Percentiles rank a stretch among this genome's conserved stretches.
phyloP scores from a whole-genome alignment of 495 filamentous ascomycete species.

The Daldinia grandis region DNA sequence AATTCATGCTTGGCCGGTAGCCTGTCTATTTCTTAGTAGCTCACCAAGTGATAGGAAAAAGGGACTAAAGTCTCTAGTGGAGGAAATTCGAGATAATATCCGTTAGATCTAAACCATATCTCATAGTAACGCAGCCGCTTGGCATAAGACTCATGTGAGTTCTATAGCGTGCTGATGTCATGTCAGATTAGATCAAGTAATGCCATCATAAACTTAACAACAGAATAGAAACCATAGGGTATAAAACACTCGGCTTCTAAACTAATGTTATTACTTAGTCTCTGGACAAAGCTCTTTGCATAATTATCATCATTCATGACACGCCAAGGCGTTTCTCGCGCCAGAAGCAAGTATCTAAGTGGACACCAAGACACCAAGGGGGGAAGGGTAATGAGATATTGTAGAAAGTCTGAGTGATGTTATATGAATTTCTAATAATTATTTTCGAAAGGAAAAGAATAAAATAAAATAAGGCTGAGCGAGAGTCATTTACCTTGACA shows the following conservation, averaged over 20 bases:
- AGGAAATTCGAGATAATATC: constrained; percentile 55
- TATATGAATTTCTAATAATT: not conserved
- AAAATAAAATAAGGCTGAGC: constrained; percentile 12
- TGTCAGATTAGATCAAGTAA: constrained; percentile 68
- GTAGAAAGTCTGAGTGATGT: not conserved
- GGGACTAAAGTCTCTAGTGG: constrained; percentile 65
- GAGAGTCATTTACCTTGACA: constrained; percentile 21
- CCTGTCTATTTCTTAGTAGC: constrained; percentile 69
- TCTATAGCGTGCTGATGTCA: constrained; percentile 26
- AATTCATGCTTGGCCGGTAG: constrained; percentile 84
- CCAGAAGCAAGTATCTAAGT: constrained; percentile 10
- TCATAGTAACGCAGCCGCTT: constrained; percentile 18
- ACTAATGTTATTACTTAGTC: constrained; percentile 40
- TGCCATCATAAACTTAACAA: constrained; percentile 57
- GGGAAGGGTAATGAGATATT: constrained; percentile 4
- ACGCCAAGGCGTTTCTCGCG: constrained; percentile 21
- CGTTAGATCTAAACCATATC: constrained; percentile 19
- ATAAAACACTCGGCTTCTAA: constrained; percentile 53
- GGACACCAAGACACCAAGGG: not conserved
- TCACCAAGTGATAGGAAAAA: constrained; percentile 62
- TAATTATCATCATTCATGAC: constrained; percentile 55
- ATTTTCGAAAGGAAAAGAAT: not conserved
- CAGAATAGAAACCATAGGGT: constrained; percentile 59
- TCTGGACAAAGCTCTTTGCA: constrained; percentile 54
- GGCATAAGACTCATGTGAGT: constrained; percentile 29